These are phyloP conservation scores for Russula griseocarnosa DNA, from an alignment of 768 basidiomycete genomes.

Conservation along the genomic window DNA sequence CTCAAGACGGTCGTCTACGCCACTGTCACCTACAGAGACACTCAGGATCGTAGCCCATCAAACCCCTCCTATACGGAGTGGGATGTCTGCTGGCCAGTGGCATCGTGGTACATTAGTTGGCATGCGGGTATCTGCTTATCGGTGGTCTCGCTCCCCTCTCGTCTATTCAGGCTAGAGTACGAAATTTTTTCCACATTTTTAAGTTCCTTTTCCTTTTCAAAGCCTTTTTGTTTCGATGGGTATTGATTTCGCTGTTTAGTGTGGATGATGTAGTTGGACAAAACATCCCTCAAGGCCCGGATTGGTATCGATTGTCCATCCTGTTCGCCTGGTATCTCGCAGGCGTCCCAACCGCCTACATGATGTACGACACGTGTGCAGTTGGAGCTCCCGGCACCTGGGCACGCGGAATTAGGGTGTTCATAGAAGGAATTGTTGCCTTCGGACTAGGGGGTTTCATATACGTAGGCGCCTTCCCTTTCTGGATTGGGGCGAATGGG, in stretches of 20 bases:
- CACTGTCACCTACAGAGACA: constrained; percentile 4
- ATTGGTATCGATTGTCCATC: constrained; percentile 10
- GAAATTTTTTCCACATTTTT: not conserved
- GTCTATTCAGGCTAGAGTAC: constrained; percentile 13
- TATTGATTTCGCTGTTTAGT: not conserved
- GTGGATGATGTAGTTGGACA: not conserved
- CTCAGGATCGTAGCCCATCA: not conserved
- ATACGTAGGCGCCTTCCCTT: constrained; percentile 3
- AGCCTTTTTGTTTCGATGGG: too few species aligned
- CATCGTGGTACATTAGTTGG: constrained; percentile 24
- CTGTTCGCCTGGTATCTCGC: constrained; percentile 17
- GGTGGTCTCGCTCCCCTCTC: constrained; percentile 18
- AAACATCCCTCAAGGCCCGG: not conserved
- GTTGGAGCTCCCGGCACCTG: constrained; percentile 14
- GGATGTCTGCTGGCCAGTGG: constrained; percentile 22
- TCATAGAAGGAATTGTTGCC: constrained; percentile 19
- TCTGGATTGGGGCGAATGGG: not conserved
- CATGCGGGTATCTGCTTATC: constrained; percentile 14
- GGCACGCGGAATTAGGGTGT: constrained; percentile 13
- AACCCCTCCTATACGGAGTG: constrained; percentile 7
- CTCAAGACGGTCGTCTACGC: constrained; percentile 5
- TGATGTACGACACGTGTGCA: not conserved
- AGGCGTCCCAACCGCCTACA: constrained; percentile 2
- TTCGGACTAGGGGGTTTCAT: constrained; percentile 14
- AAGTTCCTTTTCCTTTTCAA: too few species aligned